Percentiles rank a stretch among this genome's conserved stretches.
Evolutionary conservation across 108 stramenopile species (phyloP).

Genomic region (Cylindrotheca closterium): DNA sequence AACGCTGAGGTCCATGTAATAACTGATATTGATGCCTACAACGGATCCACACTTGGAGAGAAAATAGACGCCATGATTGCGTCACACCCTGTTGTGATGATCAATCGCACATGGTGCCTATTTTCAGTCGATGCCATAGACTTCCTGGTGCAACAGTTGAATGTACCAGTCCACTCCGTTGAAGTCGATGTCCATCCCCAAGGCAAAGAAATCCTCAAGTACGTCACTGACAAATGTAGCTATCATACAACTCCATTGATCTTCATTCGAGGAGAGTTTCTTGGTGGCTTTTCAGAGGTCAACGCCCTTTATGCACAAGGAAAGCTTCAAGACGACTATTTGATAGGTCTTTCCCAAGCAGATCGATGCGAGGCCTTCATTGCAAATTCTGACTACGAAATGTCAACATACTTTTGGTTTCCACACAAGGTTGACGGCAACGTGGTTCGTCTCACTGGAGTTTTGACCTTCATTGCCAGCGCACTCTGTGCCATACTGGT

Average conservation of each 20-base stretch:
- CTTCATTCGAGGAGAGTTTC: slow-evolving; percentile 45
- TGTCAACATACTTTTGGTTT: slow-evolving; percentile 38
- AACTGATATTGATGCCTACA: slow-evolving; percentile 1
- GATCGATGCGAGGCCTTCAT: background rate
- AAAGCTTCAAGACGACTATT: slow-evolving; percentile 6
- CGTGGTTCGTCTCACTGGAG: slow-evolving; percentile 33
- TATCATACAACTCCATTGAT: slow-evolving; percentile 51
- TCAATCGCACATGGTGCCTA: slow-evolving; percentile 41
- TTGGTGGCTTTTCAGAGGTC: slow-evolving; percentile 40
- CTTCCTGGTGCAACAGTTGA: slow-evolving; percentile 24
- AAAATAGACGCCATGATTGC: slow-evolving; percentile 20
- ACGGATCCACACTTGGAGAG: slow-evolving; percentile 11
- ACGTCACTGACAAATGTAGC: slow-evolving; percentile 10
- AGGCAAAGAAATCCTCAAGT: slow-evolving; percentile 28
- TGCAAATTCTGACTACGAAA: background rate
- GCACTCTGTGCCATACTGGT: slow-evolving; percentile 24
- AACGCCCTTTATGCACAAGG: slow-evolving; percentile 14
- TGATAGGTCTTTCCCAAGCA: slow-evolving; percentile 3
- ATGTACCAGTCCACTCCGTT: slow-evolving; percentile 18
- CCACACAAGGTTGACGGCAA: slow-evolving; percentile 31
- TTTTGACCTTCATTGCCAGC: slow-evolving; percentile 13
- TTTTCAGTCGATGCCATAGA: slow-evolving; percentile 38
- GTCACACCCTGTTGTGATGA: slow-evolving; percentile 22
- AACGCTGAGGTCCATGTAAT: no score
- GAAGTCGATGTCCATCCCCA: slow-evolving; percentile 20